Percentiles rank a stretch among this genome's conserved stretches.
phyloP scores from a whole-genome alignment of 768 basidiomycete species.

The Terana coerulea region DNA sequence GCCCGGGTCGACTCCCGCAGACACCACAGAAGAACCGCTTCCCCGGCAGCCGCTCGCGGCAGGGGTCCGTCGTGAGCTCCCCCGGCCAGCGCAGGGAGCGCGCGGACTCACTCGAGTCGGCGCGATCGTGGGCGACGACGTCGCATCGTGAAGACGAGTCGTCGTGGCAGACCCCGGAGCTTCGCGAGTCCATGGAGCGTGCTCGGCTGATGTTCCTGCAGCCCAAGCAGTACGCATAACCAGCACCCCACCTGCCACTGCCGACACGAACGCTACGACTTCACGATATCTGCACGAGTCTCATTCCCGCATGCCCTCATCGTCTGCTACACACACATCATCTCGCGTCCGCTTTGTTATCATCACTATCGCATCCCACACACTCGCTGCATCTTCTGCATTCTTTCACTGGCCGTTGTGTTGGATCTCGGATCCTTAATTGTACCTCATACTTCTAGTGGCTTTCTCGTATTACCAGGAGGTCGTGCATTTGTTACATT shows the following conservation, averaged over 20 bases:
- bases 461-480: background rate
- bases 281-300: background rate
- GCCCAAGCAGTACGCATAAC: slow-evolving; percentile 7
- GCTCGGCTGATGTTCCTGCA: slow-evolving; percentile 45
- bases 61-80: slow-evolving; percentile 15
- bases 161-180: slow-evolving; percentile 59
- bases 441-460: slow-evolving; percentile 1
- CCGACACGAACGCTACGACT: background rate
- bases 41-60: slow-evolving; percentile 24
- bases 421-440: background rate
- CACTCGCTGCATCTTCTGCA: background rate
- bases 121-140: slow-evolving; percentile 16
- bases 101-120: slow-evolving; percentile 34
- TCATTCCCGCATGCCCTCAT: background rate
- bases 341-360: background rate
- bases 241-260: too few relatives aligned
- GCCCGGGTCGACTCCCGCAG: slow-evolving; percentile 31
- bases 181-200: slow-evolving; percentile 68
- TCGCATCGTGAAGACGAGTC: slow-evolving; percentile 40
- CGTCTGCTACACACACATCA: background rate
- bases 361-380: background rate
- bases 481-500: background rate
- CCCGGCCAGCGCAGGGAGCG: slow-evolving; percentile 17
- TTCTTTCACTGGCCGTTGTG: background rate
- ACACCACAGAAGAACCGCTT: slow-evolving; percentile 32